Percentiles rank a stretch among this genome's conserved stretches.
phyloP scores from a whole-genome alignment of 139 green algal species.

The Bryopsis sp. region DNA sequence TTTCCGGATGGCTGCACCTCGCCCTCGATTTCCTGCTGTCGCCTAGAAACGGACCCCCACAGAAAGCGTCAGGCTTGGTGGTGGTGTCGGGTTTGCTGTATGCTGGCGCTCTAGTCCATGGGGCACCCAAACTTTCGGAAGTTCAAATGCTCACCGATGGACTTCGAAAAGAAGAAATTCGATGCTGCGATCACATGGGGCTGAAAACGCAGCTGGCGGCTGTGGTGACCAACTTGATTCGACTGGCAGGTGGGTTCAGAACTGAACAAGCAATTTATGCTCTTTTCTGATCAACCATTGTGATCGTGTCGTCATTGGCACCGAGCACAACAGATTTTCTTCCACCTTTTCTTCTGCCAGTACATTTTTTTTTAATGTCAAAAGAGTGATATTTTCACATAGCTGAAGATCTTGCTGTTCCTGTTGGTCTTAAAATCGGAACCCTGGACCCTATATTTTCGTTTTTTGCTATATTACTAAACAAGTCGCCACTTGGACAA shows the following conservation, averaged over 20 bases:
- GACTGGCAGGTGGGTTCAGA: not conserved
- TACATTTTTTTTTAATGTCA: no score
- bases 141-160: conserved; percentile 18
- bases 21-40: conserved; percentile 32
- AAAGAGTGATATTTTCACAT: no score
- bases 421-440: no score
- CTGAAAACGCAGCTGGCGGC: not conserved
- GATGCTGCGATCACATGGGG: not conserved
- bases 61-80: conserved; percentile 51
- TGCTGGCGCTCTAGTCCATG: conserved; percentile 23
- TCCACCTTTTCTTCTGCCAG: no score
- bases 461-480: no score
- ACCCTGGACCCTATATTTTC: no score
- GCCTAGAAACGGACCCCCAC: conserved; percentile 11
- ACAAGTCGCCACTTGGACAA: no score
- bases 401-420: no score
- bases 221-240: not conserved
- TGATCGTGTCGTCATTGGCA: no score
- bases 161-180: conserved; percentile 23
- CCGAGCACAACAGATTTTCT: no score
- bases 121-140: no score
- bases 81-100: conserved; percentile 49
- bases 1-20: conserved; percentile 45
- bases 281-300: no score
- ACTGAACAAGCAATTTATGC: not conserved